Percentiles rank a stretch among this genome's conserved stretches.
Conservation (phyloP, 441 rosid species). For the Mallotus japonicus region DNA sequence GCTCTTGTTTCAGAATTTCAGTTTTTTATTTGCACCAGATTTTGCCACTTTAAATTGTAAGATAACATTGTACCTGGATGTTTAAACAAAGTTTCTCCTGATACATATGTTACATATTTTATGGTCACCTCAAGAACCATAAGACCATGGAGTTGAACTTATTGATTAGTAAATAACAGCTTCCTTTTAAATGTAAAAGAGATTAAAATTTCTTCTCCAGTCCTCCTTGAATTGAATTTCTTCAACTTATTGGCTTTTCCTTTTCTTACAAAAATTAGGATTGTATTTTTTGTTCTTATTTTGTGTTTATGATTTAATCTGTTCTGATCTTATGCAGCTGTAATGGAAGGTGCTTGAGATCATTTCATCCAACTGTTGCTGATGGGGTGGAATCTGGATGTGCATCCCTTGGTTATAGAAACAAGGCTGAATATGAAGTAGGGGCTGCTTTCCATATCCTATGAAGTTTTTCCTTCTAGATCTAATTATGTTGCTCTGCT, state of each 20-base stretch:
- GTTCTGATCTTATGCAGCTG: constrained; percentile 43
- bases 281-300: constrained; percentile 1
- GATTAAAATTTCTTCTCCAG: background rate
- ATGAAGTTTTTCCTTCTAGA: background rate
- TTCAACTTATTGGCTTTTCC: background rate
- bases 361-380: constrained; percentile 60
- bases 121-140: background rate
- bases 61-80: background rate
- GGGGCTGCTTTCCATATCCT: background rate
- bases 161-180: background rate
- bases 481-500: background rate
- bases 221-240: background rate
- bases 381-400: constrained; percentile 41
- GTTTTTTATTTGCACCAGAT: background rate
- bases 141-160: background rate
- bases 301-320: constrained; percentile 2
- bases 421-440: constrained; percentile 48
- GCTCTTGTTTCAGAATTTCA: constrained; percentile 14
- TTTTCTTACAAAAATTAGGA: background rate
- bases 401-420: constrained; percentile 48
- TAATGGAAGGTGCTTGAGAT: constrained; percentile 71
- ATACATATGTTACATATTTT: background rate
- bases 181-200: background rate
- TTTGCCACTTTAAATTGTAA: background rate
- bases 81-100: background rate